Evolutionary conservation across 2,329 filamentous ascomycete genomes (phyloP).

Genomic region (Ceratocystis cubensis): DNA sequence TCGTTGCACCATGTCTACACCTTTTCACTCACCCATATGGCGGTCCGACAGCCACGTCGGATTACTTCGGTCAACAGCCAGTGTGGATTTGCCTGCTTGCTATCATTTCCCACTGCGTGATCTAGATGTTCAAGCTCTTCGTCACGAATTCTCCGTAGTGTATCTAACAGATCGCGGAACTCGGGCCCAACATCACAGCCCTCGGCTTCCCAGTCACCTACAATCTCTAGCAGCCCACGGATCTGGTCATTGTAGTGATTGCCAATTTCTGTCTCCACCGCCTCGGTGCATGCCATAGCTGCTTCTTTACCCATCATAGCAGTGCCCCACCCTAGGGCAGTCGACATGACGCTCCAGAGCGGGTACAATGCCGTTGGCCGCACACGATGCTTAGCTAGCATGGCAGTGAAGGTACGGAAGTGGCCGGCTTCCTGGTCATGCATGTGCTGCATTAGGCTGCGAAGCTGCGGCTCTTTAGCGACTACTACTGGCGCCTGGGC

Average conservation of each 20-base stretch:
- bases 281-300: constrained; percentile 97
- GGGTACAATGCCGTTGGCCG: constrained; percentile 89
- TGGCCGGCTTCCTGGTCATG: constrained; percentile 91
- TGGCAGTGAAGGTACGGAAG: constrained; percentile 68
- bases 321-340: constrained; percentile 76
- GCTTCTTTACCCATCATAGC: constrained; percentile 82
- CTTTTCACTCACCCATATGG: constrained; percentile 81
- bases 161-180: constrained; percentile 56
- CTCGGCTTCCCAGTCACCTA: constrained; percentile 57
- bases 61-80: constrained; percentile 80
- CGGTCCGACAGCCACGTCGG: constrained; percentile 75
- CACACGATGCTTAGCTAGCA: constrained; percentile 76
- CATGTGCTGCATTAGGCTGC: constrained; percentile 92
- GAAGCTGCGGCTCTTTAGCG: constrained; percentile 70
- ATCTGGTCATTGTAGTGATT: constrained; percentile 93
- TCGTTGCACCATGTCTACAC: constrained; percentile 33
- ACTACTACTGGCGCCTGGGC: constrained; percentile 76
- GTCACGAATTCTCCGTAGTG: constrained; percentile 73
- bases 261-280: constrained; percentile 96
- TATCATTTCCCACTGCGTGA: constrained; percentile 85
- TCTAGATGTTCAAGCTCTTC: constrained; percentile 96
- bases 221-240: constrained; percentile 66
- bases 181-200: constrained; percentile 75
- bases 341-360: constrained; percentile 70
- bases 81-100: constrained; percentile 79